These are phyloP conservation scores for Blastobotrys capitulatus DNA, from an alignment of 1,139 yeast species.

Conservation along the genomic window DNA sequence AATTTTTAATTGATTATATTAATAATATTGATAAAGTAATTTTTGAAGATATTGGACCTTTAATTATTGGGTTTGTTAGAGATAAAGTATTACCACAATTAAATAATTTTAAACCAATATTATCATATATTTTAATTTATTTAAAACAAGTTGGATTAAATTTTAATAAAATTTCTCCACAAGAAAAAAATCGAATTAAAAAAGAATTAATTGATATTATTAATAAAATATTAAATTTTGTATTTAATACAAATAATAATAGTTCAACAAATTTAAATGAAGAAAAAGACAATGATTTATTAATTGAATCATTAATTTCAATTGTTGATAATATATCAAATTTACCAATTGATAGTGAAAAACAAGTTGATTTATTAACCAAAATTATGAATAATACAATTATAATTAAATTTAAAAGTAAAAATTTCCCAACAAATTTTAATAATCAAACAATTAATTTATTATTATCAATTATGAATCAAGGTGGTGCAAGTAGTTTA, in stretches of 20 bases:
- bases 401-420: conserved; percentile 35
- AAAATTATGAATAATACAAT: conserved; percentile 39
- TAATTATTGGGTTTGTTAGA: conserved; percentile 47
- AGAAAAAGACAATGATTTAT: conserved; percentile 37
- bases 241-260: conserved; percentile 28
- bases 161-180: conserved; percentile 54
- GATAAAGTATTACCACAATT: conserved; percentile 51
- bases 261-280: not conserved
- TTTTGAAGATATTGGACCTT: conserved; percentile 67
- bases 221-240: conserved; percentile 45
- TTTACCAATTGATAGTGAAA: conserved; percentile 41
- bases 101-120: conserved; percentile 43
- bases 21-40: conserved; percentile 67
- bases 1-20: conserved; percentile 55
- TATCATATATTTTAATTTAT: conserved; percentile 50
- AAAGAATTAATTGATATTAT: conserved; percentile 68
- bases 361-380: conserved; percentile 37
- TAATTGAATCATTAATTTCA: conserved; percentile 36
- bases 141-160: conserved; percentile 51
- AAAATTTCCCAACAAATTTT: conserved; percentile 29
- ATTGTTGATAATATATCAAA: conserved; percentile 39
- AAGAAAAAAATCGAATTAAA: conserved; percentile 39
- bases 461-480: conserved; percentile 20
- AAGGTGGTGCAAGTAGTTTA: conserved; percentile 1
- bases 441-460: conserved; percentile 31